phyloP scores from a whole-genome alignment of 1,284 basidiomycete genomes.

The Mycena sp. region DNA sequence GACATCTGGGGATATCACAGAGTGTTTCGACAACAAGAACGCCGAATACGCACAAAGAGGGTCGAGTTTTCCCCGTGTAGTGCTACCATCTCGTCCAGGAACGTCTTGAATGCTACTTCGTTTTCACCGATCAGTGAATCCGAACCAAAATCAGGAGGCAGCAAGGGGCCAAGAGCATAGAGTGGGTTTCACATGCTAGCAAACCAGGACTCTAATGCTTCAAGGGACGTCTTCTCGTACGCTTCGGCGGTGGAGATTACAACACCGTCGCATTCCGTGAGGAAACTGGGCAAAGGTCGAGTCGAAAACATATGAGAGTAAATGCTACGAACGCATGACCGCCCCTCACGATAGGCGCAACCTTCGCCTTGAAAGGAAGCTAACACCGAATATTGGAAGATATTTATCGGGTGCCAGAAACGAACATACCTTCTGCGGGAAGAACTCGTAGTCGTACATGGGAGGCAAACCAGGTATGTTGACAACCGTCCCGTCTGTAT shows the following conservation, averaged over 20 bases:
- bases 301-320: too few relatives aligned
- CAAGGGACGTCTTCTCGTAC: neutral
- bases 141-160: neutral
- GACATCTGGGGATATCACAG: neutral
- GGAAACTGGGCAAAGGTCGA: neutral
- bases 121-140: too few relatives aligned
- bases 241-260: neutral
- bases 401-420: too few relatives aligned
- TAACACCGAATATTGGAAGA: too few relatives aligned
- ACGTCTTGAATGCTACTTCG: neutral
- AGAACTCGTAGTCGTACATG: constrained; percentile 36
- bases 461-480: constrained; percentile 27
- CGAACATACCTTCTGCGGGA: constrained; percentile 24
- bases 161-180: constrained; percentile 5
- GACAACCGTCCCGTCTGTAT: constrained; percentile 23
- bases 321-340: too few relatives aligned
- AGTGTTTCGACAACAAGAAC: neutral
- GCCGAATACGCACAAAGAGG: constrained; percentile 1
- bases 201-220: neutral
- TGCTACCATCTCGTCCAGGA: neutral
- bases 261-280: neutral
- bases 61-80: neutral
- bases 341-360: too few relatives aligned
- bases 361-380: too few relatives aligned
- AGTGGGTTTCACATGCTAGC: neutral